Evolutionary conservation across 345 rosid genomes (phyloP).

Genomic region (Luvunga scandens): DNA sequence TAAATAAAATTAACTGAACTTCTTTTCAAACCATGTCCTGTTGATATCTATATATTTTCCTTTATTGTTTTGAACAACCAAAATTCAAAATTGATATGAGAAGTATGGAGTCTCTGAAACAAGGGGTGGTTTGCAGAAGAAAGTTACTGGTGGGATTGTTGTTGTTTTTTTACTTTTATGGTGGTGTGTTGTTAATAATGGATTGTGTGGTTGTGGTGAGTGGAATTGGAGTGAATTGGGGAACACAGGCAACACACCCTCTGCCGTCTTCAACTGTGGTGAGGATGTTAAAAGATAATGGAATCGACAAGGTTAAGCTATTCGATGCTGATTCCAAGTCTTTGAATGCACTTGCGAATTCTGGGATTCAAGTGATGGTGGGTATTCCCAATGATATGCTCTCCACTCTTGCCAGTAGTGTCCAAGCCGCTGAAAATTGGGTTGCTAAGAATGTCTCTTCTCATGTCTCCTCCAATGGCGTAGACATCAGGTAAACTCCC

Average conservation of each 20-base stretch:
- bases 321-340: slow-evolving; percentile 60
- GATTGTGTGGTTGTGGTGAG: slow-evolving; percentile 12
- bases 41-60: neutral
- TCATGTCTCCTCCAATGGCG: slow-evolving; percentile 50
- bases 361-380: slow-evolving; percentile 76
- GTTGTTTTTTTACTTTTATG: neutral
- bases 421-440: slow-evolving; percentile 69
- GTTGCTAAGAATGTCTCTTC: slow-evolving; percentile 64
- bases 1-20: neutral
- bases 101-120: neutral
- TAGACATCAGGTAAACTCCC: slow-evolving; percentile 53
- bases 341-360: slow-evolving; percentile 45
- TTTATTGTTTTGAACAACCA: neutral
- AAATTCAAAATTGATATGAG: neutral
- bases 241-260: slow-evolving; percentile 61
- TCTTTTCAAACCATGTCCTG: neutral
- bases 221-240: slow-evolving; percentile 74
- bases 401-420: slow-evolving; percentile 40
- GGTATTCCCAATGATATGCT: slow-evolving; percentile 82
- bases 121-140: neutral
- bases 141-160: neutral
- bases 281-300: slow-evolving; percentile 51
- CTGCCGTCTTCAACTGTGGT: slow-evolving; percentile 58
- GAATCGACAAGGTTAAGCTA: slow-evolving; percentile 64
- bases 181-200: too few species aligned